phyloP scores from a whole-genome alignment of 371 early-diverging fungal genomes.

The Lichtheimia ramosa region DNA sequence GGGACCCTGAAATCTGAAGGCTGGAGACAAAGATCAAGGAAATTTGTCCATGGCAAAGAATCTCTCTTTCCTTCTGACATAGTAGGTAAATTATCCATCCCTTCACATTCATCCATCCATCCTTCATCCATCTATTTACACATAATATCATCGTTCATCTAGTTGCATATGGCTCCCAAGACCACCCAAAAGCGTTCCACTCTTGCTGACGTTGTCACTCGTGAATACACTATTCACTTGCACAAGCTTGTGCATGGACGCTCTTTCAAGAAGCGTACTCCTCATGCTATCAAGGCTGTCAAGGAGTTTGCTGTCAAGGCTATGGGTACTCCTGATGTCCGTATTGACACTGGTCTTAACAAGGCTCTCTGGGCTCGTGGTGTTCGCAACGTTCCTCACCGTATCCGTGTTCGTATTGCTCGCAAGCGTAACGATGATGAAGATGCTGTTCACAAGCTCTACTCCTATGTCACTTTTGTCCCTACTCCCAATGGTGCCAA shows the following conservation, averaged over 20 bases:
- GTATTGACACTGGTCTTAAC: slow-evolving; percentile 80
- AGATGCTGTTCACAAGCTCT: slow-evolving; percentile 93
- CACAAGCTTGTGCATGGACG: slow-evolving; percentile 80
- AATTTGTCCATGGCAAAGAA: too few relatives aligned
- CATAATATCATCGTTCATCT: slow-evolving; percentile 1
- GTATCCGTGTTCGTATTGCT: slow-evolving; percentile 91
- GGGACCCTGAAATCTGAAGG: too few relatives aligned
- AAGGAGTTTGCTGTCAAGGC: slow-evolving; percentile 83
- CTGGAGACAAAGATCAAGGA: too few relatives aligned
- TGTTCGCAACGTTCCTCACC: slow-evolving; percentile 89
- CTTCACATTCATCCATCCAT: neutral
- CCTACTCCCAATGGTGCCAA: slow-evolving; percentile 80
- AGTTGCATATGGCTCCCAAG: slow-evolving; percentile 57
- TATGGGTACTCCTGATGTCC: slow-evolving; percentile 91
- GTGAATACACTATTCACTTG: slow-evolving; percentile 95
- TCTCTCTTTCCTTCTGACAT: too few relatives aligned
- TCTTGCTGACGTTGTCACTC: slow-evolving; percentile 78
- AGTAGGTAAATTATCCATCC: neutral
- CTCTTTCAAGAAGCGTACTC: slow-evolving; percentile 95
- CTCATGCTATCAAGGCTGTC: slow-evolving; percentile 92
- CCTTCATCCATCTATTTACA: slow-evolving; percentile 11
- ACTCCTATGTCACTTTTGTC: slow-evolving; percentile 88
- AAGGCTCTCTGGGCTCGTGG: slow-evolving; percentile 89
- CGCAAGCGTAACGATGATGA: slow-evolving; percentile 96
- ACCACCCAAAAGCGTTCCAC: slow-evolving; percentile 63